Evolutionary conservation across 78 protist species (phyloP), one percentile per base, ranked within the genome.

Genomic region (Dictyostelium capitatum): DNA sequence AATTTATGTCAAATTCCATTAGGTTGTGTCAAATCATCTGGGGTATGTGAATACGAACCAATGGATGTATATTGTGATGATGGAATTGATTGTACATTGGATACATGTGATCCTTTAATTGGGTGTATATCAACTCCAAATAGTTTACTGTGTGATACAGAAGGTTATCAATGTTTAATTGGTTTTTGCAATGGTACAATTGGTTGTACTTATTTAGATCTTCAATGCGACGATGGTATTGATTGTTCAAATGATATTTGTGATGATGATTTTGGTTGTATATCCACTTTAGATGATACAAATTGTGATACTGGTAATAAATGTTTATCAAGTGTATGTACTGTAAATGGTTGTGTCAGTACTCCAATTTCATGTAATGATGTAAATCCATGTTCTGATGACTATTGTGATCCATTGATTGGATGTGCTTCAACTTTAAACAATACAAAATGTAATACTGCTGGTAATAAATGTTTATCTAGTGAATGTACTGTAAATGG

Each of bases 381-480:
- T 17, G 15, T 1, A 6, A 70, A 64, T 28, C 25, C 54, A 11
- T 80, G 91, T 51, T 32, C 78, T 43, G 41, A 46, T 20, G 80
- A 47, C 32, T 48, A 43, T 12, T 83, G 91, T 28, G 10, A 20
- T 75, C 28, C 64, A 4, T 46, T 77, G 1, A 80, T 77, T 80
- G 89, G 89, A 12, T 80, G 89, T 65, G 3, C 9, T 9, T 62
- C 37, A 15, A 65, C 77, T 9, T 73, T 73, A 20, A 85, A 59
- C 20, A 23, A 59, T 59, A 23, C 67, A n/a, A 23, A 23, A 8
- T 59, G 69, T 15, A 3, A 59, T 59, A 20, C 10, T 59, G n/a
- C n/a, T n/a, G 69, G 41, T 8, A 59, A 59, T 15, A 59, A 59
- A 59, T 59, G 69, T n/a, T 20, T 20, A 2, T 1, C 20, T 19